Evolutionary conservation across 2,329 filamentous ascomycete species (phyloP).

Genomic region (Colletotrichum camelliae): DNA sequence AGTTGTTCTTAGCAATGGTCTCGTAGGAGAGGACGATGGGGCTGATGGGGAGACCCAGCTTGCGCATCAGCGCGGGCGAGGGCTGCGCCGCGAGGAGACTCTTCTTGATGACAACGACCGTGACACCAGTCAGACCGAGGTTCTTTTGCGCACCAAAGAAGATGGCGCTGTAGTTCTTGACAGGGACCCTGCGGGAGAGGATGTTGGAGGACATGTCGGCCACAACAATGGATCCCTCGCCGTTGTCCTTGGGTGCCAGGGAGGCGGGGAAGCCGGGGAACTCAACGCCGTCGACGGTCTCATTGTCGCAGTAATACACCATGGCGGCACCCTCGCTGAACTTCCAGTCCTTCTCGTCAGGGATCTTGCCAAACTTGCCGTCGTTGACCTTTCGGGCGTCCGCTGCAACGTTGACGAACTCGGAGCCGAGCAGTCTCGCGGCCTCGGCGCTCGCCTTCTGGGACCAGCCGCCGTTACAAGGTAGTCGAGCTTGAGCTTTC

Average conservation of each 20-base stretch:
- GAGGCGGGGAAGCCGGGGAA: slow-evolving; percentile 75
- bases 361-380: slow-evolving; percentile 87
- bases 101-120: slow-evolving; percentile 85
- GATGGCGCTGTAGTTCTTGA: slow-evolving; percentile 80
- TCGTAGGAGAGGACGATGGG: slow-evolving; percentile 85
- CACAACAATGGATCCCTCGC: slow-evolving; percentile 77
- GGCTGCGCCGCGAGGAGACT: slow-evolving; percentile 78
- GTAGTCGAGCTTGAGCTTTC: slow-evolving; percentile 85
- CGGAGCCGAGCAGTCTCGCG: slow-evolving; percentile 74
- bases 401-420: slow-evolving; percentile 80
- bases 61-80: slow-evolving; percentile 70
- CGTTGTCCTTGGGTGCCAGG: slow-evolving; percentile 62
- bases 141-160: slow-evolving; percentile 98
- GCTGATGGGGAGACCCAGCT: slow-evolving; percentile 77
- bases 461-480: slow-evolving; percentile 89
- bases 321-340: slow-evolving; percentile 73
- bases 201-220: slow-evolving; percentile 97
- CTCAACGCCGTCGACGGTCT: slow-evolving; percentile 93
- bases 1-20: slow-evolving; percentile 89
- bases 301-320: slow-evolving; percentile 92
- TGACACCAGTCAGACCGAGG: slow-evolving; percentile 83
- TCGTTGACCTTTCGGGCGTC: slow-evolving; percentile 70
- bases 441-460: slow-evolving; percentile 89
- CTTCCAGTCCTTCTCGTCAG: slow-evolving; percentile 77
- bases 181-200: slow-evolving; percentile 77